Evolutionary conservation across 345 rosid genomes (phyloP).

Genomic region (Firmiana major): DNA sequence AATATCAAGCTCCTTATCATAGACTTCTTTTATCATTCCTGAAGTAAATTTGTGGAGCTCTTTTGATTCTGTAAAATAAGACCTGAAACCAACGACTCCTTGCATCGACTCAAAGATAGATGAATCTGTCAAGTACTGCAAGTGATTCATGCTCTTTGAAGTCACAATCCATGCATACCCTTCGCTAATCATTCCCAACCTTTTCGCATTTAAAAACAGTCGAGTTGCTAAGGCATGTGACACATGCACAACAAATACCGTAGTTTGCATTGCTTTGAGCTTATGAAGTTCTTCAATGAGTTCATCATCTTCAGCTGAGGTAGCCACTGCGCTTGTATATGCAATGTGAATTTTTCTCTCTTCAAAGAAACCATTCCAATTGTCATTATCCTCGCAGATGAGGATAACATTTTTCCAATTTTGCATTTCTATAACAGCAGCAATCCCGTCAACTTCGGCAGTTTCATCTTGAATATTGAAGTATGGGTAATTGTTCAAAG

Average conservation of each 20-base stretch:
- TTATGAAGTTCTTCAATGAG: no score
- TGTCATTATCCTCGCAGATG: constrained; percentile 24
- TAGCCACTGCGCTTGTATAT: constrained; percentile 18
- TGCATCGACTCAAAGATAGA: constrained; percentile 22
- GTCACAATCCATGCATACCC: constrained; percentile 43
- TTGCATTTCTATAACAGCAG: constrained; percentile 16
- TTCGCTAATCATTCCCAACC: constrained; percentile 27
- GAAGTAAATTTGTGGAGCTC: constrained; percentile 29
- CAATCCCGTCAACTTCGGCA: constrained; percentile 19
- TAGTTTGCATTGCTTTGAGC: background rate
- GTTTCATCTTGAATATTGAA: constrained; percentile 15
- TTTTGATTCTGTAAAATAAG: constrained; percentile 25
- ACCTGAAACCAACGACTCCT: constrained; percentile 37
- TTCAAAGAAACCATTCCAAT: background rate
- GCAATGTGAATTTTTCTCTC: background rate
- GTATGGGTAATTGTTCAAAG: background rate
- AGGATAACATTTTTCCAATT: constrained; percentile 25
- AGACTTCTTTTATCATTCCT: constrained; percentile 19
- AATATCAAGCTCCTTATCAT: background rate
- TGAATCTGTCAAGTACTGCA: background rate
- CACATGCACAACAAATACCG: constrained; percentile 24
- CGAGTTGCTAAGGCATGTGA: constrained; percentile 15
- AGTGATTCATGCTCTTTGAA: background rate
- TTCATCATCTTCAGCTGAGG: background rate
- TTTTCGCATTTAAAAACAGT: constrained; percentile 18